phyloP scores from a whole-genome alignment of 176 grass and related monocot genomes.

The Triticum turgidum region DNA sequence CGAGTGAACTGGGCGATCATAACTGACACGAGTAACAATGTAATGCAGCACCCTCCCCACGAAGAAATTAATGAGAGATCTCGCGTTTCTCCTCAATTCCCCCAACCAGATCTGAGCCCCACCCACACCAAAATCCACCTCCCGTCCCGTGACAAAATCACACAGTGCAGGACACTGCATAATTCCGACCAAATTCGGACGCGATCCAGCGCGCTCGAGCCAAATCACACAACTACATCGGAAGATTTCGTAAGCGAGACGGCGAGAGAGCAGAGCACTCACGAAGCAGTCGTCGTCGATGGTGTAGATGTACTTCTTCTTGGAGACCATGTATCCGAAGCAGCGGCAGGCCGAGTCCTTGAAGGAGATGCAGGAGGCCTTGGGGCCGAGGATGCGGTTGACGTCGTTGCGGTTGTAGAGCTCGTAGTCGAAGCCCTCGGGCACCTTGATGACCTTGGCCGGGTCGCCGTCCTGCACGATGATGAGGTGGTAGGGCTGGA shows the following conservation, averaged over 20 bases:
- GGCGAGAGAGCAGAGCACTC: neutral
- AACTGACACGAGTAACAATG: neutral
- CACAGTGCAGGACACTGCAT: neutral
- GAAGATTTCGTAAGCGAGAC: neutral
- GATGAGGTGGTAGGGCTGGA: constrained; percentile 97
- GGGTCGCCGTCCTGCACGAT: constrained; percentile 98
- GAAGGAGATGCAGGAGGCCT: constrained; percentile 91
- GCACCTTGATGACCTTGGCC: constrained; percentile 55
- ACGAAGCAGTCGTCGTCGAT: constrained; percentile 99
- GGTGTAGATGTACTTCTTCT: constrained; percentile 99
- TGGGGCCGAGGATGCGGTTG: constrained; percentile 91
- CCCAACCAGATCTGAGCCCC: constrained; percentile 1
- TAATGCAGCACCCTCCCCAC: neutral
- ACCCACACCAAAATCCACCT: neutral
- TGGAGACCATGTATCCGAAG: constrained; percentile 97
- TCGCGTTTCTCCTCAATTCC: neutral
- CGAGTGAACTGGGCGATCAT: neutral
- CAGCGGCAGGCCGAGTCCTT: constrained; percentile 94
- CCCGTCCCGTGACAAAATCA: neutral
- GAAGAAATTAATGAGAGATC: neutral
- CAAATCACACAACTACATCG: neutral
- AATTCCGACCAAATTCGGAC: neutral
- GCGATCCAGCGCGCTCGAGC: neutral
- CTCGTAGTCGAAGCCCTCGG: constrained; percentile 96
- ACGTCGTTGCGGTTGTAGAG: constrained; percentile 97